Conservation (phyloP, 1,284 basidiomycete species). For the Ganoderma lingzhi region DNA sequence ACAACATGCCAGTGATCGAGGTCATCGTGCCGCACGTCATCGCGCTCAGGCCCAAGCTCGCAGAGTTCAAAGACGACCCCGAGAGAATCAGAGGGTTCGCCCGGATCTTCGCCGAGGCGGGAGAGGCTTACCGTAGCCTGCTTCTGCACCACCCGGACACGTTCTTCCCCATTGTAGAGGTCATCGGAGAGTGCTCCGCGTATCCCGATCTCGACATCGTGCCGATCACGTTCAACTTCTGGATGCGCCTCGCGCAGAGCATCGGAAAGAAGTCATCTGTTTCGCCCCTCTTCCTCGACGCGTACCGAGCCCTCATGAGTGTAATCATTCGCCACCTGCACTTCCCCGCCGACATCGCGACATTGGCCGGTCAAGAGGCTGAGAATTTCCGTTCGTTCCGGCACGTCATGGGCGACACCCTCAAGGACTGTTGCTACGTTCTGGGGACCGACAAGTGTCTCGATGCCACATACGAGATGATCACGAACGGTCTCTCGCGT, state of each 20-base stretch:
- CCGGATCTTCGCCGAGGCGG: constrained; percentile 94
- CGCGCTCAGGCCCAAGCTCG: constrained; percentile 71
- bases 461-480: constrained; percentile 81
- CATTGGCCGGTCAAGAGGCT: constrained; percentile 84
- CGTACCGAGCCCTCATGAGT: constrained; percentile 86
- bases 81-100: constrained; percentile 93
- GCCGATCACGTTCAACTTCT: constrained; percentile 98
- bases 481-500: constrained; percentile 75
- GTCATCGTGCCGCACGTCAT: constrained; percentile 87
- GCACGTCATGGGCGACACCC: constrained; percentile 98
- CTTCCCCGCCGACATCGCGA: constrained; percentile 80
- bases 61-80: constrained; percentile 74
- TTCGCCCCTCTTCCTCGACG: constrained; percentile 76
- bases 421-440: constrained; percentile 98
- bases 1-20: constrained; percentile 91
- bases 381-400: constrained; percentile 96
- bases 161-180: constrained; percentile 94
- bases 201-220: constrained; percentile 97
- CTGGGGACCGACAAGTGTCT: constrained; percentile 91
- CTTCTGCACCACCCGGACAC: constrained; percentile 89
- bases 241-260: constrained; percentile 91
- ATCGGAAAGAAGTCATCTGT: constrained; percentile 80
- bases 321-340: constrained; percentile 93
- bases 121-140: constrained; percentile 94
- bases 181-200: constrained; percentile 93